Percentiles rank a stretch among this genome's conserved stretches.
phyloP scores from a whole-genome alignment of 192 early-diverging fungal genomes.

The Chytriomyces hyalinus region DNA sequence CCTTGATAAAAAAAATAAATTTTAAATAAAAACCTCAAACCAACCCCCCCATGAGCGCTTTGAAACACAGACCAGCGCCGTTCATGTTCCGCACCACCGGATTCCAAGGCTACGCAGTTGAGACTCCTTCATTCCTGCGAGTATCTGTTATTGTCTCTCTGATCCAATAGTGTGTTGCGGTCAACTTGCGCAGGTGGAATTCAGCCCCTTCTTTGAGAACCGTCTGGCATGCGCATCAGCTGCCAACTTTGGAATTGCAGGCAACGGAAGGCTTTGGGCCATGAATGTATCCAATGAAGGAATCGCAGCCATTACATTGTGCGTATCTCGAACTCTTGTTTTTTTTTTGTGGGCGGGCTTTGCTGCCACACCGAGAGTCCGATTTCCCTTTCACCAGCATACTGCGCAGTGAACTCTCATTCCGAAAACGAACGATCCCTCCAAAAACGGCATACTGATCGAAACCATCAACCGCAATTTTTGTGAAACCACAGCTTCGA shows the following conservation, averaged over 20 bases:
- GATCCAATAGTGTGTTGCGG: neutral
- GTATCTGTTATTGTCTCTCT: neutral
- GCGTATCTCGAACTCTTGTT: constrained; percentile 46
- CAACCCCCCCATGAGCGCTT: neutral
- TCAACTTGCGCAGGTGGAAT: constrained; percentile 68
- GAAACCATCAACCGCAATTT: neutral
- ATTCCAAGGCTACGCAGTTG: constrained; percentile 90
- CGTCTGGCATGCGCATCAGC: constrained; percentile 84
- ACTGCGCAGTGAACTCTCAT: too few species aligned
- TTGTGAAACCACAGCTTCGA: constrained; percentile 71
- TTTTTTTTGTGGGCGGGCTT: too few species aligned
- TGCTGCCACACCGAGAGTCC: too few species aligned
- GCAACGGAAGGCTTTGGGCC: constrained; percentile 89
- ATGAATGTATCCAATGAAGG: constrained; percentile 59
- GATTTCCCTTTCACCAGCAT: neutral
- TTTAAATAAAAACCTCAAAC: too few species aligned
- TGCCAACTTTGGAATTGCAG: constrained; percentile 96
- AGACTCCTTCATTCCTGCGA: neutral
- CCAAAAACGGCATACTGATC: too few species aligned
- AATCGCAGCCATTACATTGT: constrained; percentile 66
- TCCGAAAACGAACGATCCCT: neutral
- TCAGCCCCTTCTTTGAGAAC: constrained; percentile 92
- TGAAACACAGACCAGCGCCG: neutral
- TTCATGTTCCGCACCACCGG: constrained; percentile 74
- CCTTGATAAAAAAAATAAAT: too few species aligned